A percentile compares a stretch with the other conserved stretches of the same genome.
phyloP scores from a whole-genome alignment of 2,329 filamentous ascomycete species.

The Phaeophleospora eucalypticola region DNA sequence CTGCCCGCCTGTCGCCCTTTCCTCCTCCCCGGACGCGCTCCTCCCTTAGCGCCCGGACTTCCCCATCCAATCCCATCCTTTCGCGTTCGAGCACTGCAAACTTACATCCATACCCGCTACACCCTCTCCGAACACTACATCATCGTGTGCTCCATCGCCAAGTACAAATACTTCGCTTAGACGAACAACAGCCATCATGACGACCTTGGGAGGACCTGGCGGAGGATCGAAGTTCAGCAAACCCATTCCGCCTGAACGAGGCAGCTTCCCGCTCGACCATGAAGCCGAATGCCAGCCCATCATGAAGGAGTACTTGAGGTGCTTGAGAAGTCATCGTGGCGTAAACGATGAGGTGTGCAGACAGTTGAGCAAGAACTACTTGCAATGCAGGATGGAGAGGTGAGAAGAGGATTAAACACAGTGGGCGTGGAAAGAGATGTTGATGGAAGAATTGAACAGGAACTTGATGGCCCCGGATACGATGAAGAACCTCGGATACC shows the following conservation, averaged over 20 bases:
- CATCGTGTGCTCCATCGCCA: too few species aligned
- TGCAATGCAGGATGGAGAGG: conserved; percentile 92
- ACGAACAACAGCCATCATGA: conserved; percentile 23
- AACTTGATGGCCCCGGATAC: conserved; percentile 96
- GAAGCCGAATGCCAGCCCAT: conserved; percentile 92
- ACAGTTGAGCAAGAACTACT: conserved; percentile 78
- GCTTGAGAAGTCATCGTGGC: conserved; percentile 78
- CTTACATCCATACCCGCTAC: too few species aligned
- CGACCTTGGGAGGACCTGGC: conserved; percentile 61
- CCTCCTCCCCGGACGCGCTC: too few species aligned
- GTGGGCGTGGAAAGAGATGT: not conserved
- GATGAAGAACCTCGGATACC: conserved; percentile 86
- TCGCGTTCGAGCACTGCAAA: too few species aligned
- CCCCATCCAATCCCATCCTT: too few species aligned
- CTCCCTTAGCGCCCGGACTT: too few species aligned
- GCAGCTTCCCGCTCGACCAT: conserved; percentile 94
- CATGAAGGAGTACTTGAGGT: conserved; percentile 80
- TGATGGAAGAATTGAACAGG: conserved; percentile 34
- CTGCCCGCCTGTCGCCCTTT: too few species aligned
- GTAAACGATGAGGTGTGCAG: conserved; percentile 85
- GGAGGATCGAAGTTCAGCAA: conserved; percentile 60
- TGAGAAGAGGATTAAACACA: conserved; percentile 38
- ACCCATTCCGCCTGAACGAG: conserved; percentile 78
- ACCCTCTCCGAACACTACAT: too few species aligned
- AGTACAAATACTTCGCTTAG: too few species aligned